Evolutionary conservation across 768 basidiomycete species (phyloP), one percentile per base, ranked within the genome.

Genomic region (Pleurotus cornucopiae): DNA sequence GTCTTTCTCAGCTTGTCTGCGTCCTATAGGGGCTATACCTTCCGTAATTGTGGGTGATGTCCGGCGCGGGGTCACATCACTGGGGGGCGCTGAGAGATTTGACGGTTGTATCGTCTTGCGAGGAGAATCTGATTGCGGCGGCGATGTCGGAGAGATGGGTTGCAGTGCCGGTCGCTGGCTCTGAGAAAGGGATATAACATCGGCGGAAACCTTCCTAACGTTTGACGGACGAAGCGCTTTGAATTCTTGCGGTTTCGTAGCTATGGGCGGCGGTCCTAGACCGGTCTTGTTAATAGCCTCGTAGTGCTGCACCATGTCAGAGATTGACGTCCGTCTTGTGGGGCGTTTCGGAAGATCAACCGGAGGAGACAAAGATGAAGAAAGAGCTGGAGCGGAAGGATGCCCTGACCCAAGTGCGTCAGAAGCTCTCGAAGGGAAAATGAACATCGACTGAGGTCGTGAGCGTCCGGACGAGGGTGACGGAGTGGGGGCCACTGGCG

Each of bases 281-380:
- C 62, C 41, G 3, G 71, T 61, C 58, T 72, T 75, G 54, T 64
- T 68, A 54, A 92, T 83, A 5, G 84, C 81, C 67, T 94, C 91
- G 66, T 85, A 94, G 45, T 76, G 81, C 61, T 89, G 88, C 21
- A 93, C 91, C 83, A 93, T 91, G 64, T 93, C 84, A 40, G 90
- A 84, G 62, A 93, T 93, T 0, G 91, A 93, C 3, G 85, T 87
- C 52, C 90, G 78, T 16, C 91, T 39, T 9, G 51, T 21, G 13
- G 80, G 6, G 66, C 63, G 5, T 67, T 61, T 2, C 69, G 77
- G 37, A 75, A 69, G 43, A 68, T 76, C 51, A 40, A n/a, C 51
- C 2, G 51, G 51, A 6, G 51, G 51, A 9, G 51, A 53, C 5
- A 53, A 18, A 41, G 51, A 40, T 5, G 51, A 39, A 18, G 51